phyloP scores from a whole-genome alignment of 2,329 filamentous ascomycete species.

The Knoxdaviesia capensis region DNA sequence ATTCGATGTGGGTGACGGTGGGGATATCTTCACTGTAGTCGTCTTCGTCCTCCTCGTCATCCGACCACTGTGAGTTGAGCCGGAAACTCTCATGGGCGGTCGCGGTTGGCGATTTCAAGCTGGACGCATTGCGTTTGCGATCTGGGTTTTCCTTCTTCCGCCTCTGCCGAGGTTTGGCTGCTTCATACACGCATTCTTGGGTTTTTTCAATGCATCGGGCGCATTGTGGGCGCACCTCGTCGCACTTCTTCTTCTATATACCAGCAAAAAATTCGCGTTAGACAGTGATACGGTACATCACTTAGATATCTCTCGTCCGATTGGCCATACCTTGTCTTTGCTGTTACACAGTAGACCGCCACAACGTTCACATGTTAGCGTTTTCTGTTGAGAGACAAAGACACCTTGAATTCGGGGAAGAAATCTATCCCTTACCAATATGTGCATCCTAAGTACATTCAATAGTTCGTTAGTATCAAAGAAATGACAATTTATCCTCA shows the following conservation, averaged over 20 bases:
- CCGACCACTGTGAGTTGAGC: background rate
- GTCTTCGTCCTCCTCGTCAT: background rate
- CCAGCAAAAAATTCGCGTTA: too few relatives aligned
- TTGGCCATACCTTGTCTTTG: conserved; percentile 28
- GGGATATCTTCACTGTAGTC: too few relatives aligned
- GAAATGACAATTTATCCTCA: background rate
- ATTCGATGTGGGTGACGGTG: too few relatives aligned
- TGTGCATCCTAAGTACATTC: conserved; percentile 20
- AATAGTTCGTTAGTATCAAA: conserved; percentile 1
- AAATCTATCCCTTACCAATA: conserved; percentile 23
- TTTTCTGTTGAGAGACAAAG: background rate
- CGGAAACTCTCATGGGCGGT: background rate
- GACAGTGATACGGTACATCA: too few relatives aligned
- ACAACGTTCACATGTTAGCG: background rate
- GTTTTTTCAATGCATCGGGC: conserved; percentile 27
- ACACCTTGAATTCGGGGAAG: background rate
- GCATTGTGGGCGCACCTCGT: conserved; percentile 29
- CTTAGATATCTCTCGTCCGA: background rate
- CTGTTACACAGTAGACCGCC: conserved; percentile 11
- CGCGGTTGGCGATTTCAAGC: background rate
- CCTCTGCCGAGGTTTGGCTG: conserved; percentile 19
- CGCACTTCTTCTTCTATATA: conserved; percentile 35
- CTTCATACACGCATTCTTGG: conserved; percentile 28
- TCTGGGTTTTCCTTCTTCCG: conserved; percentile 12
- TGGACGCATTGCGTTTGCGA: background rate